Evolutionary conservation across 2,329 filamentous ascomycete species (phyloP).

Genomic region (Hortaea werneckii): DNA sequence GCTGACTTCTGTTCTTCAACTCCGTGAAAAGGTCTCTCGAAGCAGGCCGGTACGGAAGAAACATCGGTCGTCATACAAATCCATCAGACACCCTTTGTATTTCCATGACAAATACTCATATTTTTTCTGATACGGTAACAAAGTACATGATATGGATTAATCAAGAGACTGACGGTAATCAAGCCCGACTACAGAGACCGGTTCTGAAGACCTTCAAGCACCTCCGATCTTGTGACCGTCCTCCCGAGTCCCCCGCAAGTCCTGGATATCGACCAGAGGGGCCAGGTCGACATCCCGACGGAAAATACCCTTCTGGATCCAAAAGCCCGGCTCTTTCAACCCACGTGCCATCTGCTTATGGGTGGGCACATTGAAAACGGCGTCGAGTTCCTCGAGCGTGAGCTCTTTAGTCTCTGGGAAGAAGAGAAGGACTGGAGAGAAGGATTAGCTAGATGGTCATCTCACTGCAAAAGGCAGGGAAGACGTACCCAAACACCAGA

Average conservation of each 20-base stretch:
- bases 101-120: too few species aligned
- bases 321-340: not conserved
- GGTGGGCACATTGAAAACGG: conserved; percentile 15
- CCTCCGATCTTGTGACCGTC: not conserved
- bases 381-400: conserved; percentile 17
- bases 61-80: too few species aligned
- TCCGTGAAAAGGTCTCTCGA: too few species aligned
- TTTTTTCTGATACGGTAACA: too few species aligned
- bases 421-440: conserved; percentile 10
- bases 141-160: too few species aligned
- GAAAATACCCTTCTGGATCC: not conserved
- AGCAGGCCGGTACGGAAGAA: too few species aligned
- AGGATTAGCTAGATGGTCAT: not conserved
- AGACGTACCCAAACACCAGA: conserved; percentile 8
- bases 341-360: not conserved
- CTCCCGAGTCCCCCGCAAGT: not conserved
- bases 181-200: too few species aligned
- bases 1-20: too few species aligned
- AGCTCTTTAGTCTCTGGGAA: conserved; percentile 13
- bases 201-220: not conserved
- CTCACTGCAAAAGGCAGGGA: not conserved
- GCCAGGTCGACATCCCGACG: not conserved
- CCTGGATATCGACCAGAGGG: not conserved
- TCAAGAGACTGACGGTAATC: too few species aligned
- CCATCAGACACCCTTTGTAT: too few species aligned